Evolutionary conservation across 208 protist genomes (phyloP), one percentile per base, ranked within the genome.

Genomic region (Trypanosoma mega): DNA sequence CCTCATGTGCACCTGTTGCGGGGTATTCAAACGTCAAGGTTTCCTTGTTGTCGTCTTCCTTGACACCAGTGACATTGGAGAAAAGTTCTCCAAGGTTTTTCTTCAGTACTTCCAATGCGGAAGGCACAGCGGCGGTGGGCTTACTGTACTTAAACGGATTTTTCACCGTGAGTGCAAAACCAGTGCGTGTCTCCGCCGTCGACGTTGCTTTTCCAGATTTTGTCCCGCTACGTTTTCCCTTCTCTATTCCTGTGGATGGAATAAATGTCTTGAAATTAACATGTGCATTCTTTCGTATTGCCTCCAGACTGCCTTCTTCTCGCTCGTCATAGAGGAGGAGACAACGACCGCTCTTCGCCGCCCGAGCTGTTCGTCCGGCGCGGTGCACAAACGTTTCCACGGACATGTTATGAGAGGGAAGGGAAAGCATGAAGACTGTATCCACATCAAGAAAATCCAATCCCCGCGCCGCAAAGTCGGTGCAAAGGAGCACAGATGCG

Each of bases 341-440:
- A 29, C 90, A 97, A n/a, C 55, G 68, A 27, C 97, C 97, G 0
- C 59, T 47, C 1, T 79, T 74, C 37, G 83, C 87, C 9, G 97
- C 74, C 27, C 98, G 90, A 9, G 98, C 98, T 20, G 97, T 99
- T 44, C 97, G 83, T 12, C 98, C 97, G 5, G 97, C 88, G 53
- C 97, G 84, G 71, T 99, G 97, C n/a, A 99, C 82, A 64, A 99
- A 99, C 14, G 97, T 96, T 49, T 94, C 89, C 8, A 84, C 66
- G 9, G 96, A 87, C 48, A 90, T 83, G 41, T 66, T 67, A 30
- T 65, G 58, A 7, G 46, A 48, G 4, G 98, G 97, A 20, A 97
- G 81, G 61, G 98, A 97, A 50, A 98, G 96, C 87, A 99, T 98
- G 23, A 99, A 51, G 29, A 99, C 98, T 74, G 92, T 97, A 53